phyloP scores from a whole-genome alignment of 768 basidiomycete genomes.

The Leucocoprinus leucothites region DNA sequence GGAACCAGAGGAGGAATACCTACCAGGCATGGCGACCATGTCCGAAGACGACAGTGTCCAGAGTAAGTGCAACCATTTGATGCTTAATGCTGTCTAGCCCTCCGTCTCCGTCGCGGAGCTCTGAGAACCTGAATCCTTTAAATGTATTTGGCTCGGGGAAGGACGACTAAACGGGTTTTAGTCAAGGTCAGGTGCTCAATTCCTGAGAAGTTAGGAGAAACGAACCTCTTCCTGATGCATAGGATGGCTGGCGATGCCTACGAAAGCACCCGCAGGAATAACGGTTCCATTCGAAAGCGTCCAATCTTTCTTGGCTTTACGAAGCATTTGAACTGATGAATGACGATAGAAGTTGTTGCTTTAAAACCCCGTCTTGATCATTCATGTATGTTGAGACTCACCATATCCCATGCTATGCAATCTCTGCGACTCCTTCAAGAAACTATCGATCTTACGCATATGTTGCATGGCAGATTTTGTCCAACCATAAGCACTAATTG shows the following conservation, averaged over 20 bases:
- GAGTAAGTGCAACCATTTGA: conserved; percentile 24
- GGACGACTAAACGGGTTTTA: not conserved
- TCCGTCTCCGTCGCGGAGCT: conserved; percentile 21
- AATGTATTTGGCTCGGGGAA: conserved; percentile 30
- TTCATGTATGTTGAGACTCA: not conserved
- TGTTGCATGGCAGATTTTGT: conserved; percentile 29
- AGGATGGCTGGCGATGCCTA: conserved; percentile 25
- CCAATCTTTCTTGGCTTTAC: conserved; percentile 34
- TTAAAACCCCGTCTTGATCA: too few species aligned
- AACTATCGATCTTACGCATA: conserved; percentile 43
- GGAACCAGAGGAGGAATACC: not conserved
- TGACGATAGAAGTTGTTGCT: not conserved
- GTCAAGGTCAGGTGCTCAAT: not conserved
- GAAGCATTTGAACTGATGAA: conserved; percentile 25
- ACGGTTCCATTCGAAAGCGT: conserved; percentile 41
- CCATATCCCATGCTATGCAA: not conserved
- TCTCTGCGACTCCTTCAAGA: conserved; percentile 34
- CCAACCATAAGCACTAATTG: conserved; percentile 31
- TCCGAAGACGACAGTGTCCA: conserved; percentile 27
- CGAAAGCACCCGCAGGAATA: conserved; percentile 14
- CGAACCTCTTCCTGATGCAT: conserved; percentile 28
- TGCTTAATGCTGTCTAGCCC: conserved; percentile 19
- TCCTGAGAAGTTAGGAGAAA: not conserved
- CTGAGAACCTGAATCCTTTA: conserved; percentile 36
- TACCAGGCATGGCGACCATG: conserved; percentile 28